Base-by-base conservation (phyloP, 2,329 filamentous ascomycete species). In the Nothophoma quercina region DNA sequence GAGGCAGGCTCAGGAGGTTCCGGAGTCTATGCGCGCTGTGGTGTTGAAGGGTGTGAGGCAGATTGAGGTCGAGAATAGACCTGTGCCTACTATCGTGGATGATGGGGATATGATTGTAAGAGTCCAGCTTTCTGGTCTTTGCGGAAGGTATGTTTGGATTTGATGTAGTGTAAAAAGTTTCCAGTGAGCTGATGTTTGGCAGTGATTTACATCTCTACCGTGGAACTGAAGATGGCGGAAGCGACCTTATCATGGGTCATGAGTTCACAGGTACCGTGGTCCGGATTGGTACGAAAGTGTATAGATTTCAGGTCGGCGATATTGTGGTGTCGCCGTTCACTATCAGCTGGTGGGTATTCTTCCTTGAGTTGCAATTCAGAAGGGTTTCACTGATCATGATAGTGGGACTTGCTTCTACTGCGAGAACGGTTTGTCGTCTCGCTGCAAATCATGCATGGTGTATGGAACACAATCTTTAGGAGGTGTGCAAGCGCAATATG, bases 201-300 rank as follows among this genome's bases (percentile, higher is more conserved):
- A 91, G 88, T 67, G 91, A 96, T 68, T 81, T 96, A 33, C 91
- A 96, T 74, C 85, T 89, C 50, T 96, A 87, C 76, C 88, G 91
- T 38, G 91, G 91, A 26, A 86, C 90, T 65, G 85, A 95, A 68
- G 80, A 85, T 21, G 87, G 85, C 9, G 79, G 75, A 1, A 83
- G 87, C 0, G 82, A 78, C 23, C 85, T 85, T 66, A 84, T 86
- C 51, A 85, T 83, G 88, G 89, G 90, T 54, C 91, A 96, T 71
- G 91, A 96, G 69, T 93, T 95, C 68, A 89, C 89, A 2, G 91
- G 91, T 4, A 82, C 79, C 19, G 83, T 96, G 13, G 81, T 86
- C 22, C 83, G 88, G 55, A 78, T 81, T 38, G 91, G 91, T 0
- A 75, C 80, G 18, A 81, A 77, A 2, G 89, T 96, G 32, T 85